Evolutionary conservation across 2,329 filamentous ascomycete genomes (phyloP), one percentile per base, ranked within the genome.

Genomic region (Hymenoscyphus albidus): DNA sequence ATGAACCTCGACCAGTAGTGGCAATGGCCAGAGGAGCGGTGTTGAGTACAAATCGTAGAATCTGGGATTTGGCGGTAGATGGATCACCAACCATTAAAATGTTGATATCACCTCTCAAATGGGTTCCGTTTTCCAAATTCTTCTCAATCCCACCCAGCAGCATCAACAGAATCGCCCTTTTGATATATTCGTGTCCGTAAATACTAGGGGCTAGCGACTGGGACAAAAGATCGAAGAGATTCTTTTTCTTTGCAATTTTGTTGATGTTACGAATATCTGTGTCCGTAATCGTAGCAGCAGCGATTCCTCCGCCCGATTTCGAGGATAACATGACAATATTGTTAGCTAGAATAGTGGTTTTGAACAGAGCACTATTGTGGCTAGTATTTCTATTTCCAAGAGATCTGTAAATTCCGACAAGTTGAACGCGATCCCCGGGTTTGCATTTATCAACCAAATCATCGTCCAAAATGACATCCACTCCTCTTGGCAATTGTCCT

Each of bases 21-120:
- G 95, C 95, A 76, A 99, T 99, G 1, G 95, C 95, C 55, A 99
- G 82, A 2, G 95, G 95, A 2, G 95, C 95, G 0, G 95, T 99
- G 76, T 99, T 99, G 69, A 98, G 85, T 13, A 99, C 95, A 73
- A 99, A 99, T 32, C 95, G 91, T 54, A 99, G 84, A 63, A 99
- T 85, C 76, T 99, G 95, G n/a, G 95, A 99, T 77, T 99, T 99
- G 66, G 95, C 95, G 0, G 95, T 99, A 0, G 95, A 99, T 2
- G 95, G 95, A 77, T 99, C 95, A 79, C 95, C 95, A 55, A 99
- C 94, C 95, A 99, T 98, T 60, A 99, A 83, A 70, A 99, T 97
- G 77, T 99, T 99, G 80, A 99, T 98, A 74, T 99, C 95, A 80
- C 95, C 95, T 84, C 95, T 90, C 76, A 99, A 80, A 85, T 99